phyloP scores from a whole-genome alignment of 108 stramenopile species.

The Chaetoceros muelleri region DNA sequence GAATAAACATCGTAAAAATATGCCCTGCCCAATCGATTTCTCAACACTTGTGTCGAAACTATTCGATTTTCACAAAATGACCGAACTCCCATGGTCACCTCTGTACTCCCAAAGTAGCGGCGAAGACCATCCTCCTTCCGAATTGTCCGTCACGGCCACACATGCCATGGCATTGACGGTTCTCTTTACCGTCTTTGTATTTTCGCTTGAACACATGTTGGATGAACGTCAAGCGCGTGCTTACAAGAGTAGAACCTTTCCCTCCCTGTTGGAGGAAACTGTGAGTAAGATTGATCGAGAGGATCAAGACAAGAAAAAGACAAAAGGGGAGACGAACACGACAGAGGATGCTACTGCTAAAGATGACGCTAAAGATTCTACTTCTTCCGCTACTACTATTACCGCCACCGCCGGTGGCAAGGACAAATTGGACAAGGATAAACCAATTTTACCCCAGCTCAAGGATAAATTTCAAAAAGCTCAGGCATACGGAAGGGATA shows the following conservation, averaged over 20 bases:
- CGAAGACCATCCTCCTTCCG: neutral
- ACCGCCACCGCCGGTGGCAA: too few relatives aligned
- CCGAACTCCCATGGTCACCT: constrained; percentile 26
- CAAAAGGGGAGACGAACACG: constrained; percentile 7
- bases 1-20: too few relatives aligned
- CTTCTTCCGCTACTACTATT: too few relatives aligned
- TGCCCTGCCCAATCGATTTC: neutral
- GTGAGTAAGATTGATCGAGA: constrained; percentile 64
- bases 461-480: constrained; percentile 69
- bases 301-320: neutral
- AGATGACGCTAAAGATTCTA: constrained; percentile 10
- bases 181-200: constrained; percentile 60
- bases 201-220: constrained; percentile 50
- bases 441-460: constrained; percentile 70
- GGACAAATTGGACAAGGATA: constrained; percentile 21
- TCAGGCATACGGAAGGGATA: constrained; percentile 84
- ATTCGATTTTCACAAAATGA: neutral
- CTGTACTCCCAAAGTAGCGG: constrained; percentile 23
- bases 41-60: neutral
- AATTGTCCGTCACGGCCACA: neutral
- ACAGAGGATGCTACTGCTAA: constrained; percentile 6
- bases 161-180: constrained; percentile 48
- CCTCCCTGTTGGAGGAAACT: constrained; percentile 42
- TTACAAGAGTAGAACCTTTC: constrained; percentile 61
- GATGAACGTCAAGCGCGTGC: constrained; percentile 57